Conservation (phyloP, 352 stramenopile species). For the Phytophthora citricola region DNA sequence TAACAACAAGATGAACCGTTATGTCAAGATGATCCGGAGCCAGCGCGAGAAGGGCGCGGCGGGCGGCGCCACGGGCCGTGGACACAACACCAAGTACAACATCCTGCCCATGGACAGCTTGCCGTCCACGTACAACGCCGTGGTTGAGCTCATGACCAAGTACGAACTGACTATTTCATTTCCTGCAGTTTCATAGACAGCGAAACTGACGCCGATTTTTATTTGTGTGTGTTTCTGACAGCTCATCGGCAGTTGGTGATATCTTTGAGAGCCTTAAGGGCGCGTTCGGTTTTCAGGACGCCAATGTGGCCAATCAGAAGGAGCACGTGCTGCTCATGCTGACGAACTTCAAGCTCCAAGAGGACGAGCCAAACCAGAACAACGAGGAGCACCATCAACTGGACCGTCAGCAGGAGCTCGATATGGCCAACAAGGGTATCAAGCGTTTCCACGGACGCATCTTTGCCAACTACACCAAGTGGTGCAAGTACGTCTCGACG, state of each 20-base stretch:
- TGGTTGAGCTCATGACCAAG: constrained; percentile 64
- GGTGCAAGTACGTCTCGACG: constrained; percentile 87
- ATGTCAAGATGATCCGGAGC: constrained; percentile 89
- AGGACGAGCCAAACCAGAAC: constrained; percentile 46
- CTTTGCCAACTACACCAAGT: constrained; percentile 90
- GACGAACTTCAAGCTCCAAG: constrained; percentile 85
- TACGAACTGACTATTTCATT: constrained; percentile 14
- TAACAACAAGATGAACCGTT: constrained; percentile 88
- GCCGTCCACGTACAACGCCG: constrained; percentile 68
- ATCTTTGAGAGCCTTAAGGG: constrained; percentile 94
- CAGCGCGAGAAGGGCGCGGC: constrained; percentile 66
- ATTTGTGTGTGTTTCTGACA: constrained; percentile 27
- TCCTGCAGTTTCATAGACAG: neutral
- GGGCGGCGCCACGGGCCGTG: constrained; percentile 33
- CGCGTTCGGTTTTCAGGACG: constrained; percentile 96
- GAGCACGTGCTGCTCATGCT: constrained; percentile 83
- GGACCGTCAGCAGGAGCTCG: constrained; percentile 73
- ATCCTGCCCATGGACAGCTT: constrained; percentile 77
- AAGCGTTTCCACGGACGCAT: constrained; percentile 78
- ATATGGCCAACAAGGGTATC: constrained; percentile 79
- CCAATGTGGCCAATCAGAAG: constrained; percentile 80
- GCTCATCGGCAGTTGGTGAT: constrained; percentile 63
- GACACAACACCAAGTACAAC: constrained; percentile 67
- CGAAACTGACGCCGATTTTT: constrained; percentile 9
- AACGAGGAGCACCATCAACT: constrained; percentile 48